A percentile compares a stretch with the other conserved stretches of the same genome.
phyloP scores from a whole-genome alignment of 306 rosid genomes.

The Abrus pulchellus region DNA sequence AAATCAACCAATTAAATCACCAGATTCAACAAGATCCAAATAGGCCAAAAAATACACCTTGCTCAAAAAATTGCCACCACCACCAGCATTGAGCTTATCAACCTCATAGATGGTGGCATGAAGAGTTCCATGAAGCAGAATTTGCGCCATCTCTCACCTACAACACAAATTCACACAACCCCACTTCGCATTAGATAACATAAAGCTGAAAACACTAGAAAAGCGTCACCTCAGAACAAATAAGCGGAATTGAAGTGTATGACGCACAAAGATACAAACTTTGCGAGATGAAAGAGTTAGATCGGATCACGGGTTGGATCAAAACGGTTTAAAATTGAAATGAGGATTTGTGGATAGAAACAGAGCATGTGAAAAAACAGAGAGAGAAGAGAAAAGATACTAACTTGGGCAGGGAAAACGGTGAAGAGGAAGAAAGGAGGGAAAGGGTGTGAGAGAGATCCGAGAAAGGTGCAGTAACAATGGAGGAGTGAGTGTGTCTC shows the following conservation, averaged over 20 bases:
- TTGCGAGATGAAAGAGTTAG: constrained; percentile 44
- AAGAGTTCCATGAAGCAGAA: constrained; percentile 87
- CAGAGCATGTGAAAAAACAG: neutral
- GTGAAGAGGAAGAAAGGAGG: constrained; percentile 19
- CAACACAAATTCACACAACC: constrained; percentile 39
- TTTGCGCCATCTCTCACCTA: constrained; percentile 84
- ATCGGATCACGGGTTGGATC: constrained; percentile 41
- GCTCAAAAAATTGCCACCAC: constrained; percentile 67
- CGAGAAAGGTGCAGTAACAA: constrained; percentile 45
- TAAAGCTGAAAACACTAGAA: neutral
- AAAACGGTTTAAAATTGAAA: constrained; percentile 5
- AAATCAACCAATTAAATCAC: constrained; percentile 8
- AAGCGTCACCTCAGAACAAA: neutral
- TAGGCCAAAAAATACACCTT: constrained; percentile 56
- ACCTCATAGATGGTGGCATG: constrained; percentile 90
- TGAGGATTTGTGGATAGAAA: constrained; percentile 1
- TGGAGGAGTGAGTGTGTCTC: constrained; percentile 28
- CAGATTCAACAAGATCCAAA: constrained; percentile 19
- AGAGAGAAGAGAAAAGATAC: constrained; percentile 36
- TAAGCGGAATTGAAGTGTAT: neutral
- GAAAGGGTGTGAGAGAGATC: constrained; percentile 46
- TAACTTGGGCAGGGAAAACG: constrained; percentile 40
- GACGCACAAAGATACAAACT: constrained; percentile 18
- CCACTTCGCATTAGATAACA: constrained; percentile 47
- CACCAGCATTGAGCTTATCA: constrained; percentile 60